Conservation (phyloP, 257 asterid species). For the Euphrasia confusa region DNA sequence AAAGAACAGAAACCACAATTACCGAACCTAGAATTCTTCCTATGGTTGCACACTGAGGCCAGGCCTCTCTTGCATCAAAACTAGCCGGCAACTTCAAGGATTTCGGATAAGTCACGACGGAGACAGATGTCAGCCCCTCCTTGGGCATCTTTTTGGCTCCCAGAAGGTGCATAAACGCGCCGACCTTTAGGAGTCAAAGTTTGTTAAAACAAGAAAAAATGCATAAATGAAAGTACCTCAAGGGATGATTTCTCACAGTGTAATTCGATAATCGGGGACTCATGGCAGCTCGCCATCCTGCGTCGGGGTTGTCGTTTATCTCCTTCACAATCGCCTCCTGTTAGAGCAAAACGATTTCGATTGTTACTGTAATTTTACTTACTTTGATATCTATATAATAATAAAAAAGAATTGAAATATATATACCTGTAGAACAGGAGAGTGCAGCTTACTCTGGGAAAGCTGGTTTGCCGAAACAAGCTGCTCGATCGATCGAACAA, state of each 20-base stretch:
- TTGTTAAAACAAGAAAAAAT: too few relatives aligned
- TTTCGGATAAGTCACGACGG: conserved; percentile 45
- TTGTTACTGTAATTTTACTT: too few relatives aligned
- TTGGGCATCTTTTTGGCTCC: conserved; percentile 65
- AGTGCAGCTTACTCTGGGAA: too few relatives aligned
- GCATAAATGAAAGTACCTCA: too few relatives aligned
- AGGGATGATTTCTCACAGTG: conserved; percentile 40
- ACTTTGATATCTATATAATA: too few relatives aligned
- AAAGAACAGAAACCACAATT: conserved; percentile 22
- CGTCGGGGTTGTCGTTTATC: conserved; percentile 58
- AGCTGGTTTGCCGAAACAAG: too few relatives aligned
- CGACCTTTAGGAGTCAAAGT: conserved; percentile 43
- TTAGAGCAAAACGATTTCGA: too few relatives aligned
- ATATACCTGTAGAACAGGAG: too few relatives aligned
- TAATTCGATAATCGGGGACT: conserved; percentile 68
- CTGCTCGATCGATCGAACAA: too few relatives aligned
- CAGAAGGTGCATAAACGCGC: conserved; percentile 76
- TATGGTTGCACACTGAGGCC: conserved; percentile 80
- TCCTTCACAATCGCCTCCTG: conserved; percentile 63
- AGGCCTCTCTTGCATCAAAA: conserved; percentile 79
- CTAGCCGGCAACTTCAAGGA: conserved; percentile 50
- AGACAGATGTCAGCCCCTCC: conserved; percentile 41
- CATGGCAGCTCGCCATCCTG: conserved; percentile 93
- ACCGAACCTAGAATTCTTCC: conserved; percentile 78
- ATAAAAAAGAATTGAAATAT: too few relatives aligned